Evolutionary conservation across 306 rosid genomes (phyloP).

Genomic region (Canavalia ensiformis): DNA sequence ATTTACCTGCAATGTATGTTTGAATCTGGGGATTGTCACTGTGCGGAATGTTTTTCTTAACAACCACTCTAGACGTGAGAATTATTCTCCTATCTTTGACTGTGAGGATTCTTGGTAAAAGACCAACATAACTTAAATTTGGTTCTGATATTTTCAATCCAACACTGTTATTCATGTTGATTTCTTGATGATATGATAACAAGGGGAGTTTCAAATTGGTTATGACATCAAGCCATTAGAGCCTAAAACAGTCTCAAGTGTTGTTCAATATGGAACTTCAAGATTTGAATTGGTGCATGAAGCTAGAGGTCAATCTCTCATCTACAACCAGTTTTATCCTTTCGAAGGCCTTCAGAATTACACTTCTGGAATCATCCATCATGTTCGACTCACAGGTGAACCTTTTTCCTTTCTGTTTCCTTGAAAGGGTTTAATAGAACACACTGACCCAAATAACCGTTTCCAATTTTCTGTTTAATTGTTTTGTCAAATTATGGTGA

Average conservation of each 20-base stretch:
- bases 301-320: conserved; percentile 75
- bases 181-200: conserved; percentile 32
- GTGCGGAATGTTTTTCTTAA: too few relatives aligned
- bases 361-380: conserved; percentile 92
- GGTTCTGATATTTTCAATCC: background rate
- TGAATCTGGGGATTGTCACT: too few relatives aligned
- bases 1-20: too few relatives aligned
- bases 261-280: conserved; percentile 66
- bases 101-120: too few relatives aligned
- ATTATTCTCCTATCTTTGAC: too few relatives aligned
- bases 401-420: conserved; percentile 18
- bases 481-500: background rate
- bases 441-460: background rate
- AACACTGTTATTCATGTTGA: conserved; percentile 10
- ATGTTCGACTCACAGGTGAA: conserved; percentile 79
- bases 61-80: too few relatives aligned
- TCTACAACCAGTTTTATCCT: conserved; percentile 82
- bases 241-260: conserved; percentile 67
- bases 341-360: conserved; percentile 84
- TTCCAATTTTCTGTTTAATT: conserved; percentile 15
- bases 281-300: conserved; percentile 55
- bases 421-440: conserved; percentile 6
- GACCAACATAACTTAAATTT: background rate
- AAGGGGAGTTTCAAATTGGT: conserved; percentile 90
- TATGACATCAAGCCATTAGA: conserved; percentile 69